Base-by-base conservation (phyloP, 495 filamentous ascomycete species). In the Talaromyces proteolyticus region DNA sequence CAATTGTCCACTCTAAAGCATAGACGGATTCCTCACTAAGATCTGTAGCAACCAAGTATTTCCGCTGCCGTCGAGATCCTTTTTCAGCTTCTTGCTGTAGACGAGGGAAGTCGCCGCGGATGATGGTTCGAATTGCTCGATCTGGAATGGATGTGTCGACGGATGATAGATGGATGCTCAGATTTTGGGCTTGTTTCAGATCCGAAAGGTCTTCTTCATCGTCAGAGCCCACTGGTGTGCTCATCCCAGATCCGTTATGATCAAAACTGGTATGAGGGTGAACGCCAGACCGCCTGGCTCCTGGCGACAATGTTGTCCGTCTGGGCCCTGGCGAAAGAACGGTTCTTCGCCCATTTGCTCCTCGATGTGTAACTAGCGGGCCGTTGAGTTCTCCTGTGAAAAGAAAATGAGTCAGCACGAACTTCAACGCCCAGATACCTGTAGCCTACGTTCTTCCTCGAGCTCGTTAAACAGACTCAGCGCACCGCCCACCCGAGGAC, bases 1-100 rank as follows among this genome's bases (percentile, higher is more conserved):
- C 93, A 45, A 98, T 91, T 0, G 91, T 94, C 91, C 92, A 98
- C 62, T 97, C 93, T 22, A 97, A 70, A 8, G 93, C 93, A 64
- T 96, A 90, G 8, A 89, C 86, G 3, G 91, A 91, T 69, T 98
- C 93, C 38, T 91, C 87, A 56, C 88, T 95, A 25, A 96, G 67
- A 65, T 97, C 93, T 1, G 89, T 95, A 7, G 93, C 90, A 7
- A 96, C 88, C 5, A 98, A 69, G 62, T 96, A 98, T 46, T 89
- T 91, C 8, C 93, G 79, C 41, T 88, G 81, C 10, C 89, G 80
- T 14, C 85, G 79, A 26, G 76, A 72, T 19, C 89, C 84, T 6
- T 85, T 79, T 24, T 92, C 85, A 6, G 86, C 84, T 49, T 89
- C 86, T 44, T 87, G 77, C 49, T 83, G 76, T 57, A 95, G 81